Evolutionary conservation across 176 grass and related monocot species (phyloP).

Genomic region (Urochloa ruziziensis): DNA sequence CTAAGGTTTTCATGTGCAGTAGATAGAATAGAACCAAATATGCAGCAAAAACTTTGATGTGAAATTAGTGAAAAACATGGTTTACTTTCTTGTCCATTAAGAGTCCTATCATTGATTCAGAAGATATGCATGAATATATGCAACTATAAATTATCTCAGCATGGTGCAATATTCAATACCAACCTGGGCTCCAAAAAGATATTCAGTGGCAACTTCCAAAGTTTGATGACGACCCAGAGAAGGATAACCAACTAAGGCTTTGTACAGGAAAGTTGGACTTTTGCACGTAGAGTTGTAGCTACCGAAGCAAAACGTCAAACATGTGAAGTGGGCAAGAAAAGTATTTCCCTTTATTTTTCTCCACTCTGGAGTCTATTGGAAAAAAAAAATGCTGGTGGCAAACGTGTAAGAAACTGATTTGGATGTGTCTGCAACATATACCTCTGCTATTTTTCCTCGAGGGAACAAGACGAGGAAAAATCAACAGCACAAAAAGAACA

Average conservation of each 20-base stretch:
- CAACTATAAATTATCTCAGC: slow-evolving; percentile 2
- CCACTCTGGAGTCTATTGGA: background rate
- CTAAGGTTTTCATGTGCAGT: background rate
- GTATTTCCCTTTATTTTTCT: slow-evolving; percentile 2
- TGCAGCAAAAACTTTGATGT: background rate
- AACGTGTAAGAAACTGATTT: slow-evolving; percentile 46
- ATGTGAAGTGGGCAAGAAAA: slow-evolving; percentile 24
- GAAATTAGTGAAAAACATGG: background rate
- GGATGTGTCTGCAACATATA: slow-evolving; percentile 38
- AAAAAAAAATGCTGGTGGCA: slow-evolving; percentile 20
- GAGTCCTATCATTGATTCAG: background rate
- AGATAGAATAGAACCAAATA: background rate
- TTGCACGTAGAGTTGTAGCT: slow-evolving; percentile 24
- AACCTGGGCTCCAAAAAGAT: slow-evolving; percentile 7
- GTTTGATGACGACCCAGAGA: slow-evolving; percentile 21
- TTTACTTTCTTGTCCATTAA: slow-evolving; percentile 21
- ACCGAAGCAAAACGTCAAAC: slow-evolving; percentile 42
- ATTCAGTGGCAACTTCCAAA: slow-evolving; percentile 30
- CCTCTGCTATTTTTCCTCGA: slow-evolving; percentile 16
- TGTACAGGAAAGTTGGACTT: slow-evolving; percentile 49
- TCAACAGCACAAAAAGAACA: slow-evolving; percentile 5
- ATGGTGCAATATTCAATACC: slow-evolving; percentile 35
- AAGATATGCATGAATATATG: slow-evolving; percentile 32
- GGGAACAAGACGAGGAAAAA: slow-evolving; percentile 16
- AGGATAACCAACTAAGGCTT: slow-evolving; percentile 24